Evolutionary conservation across 108 stramenopile species (phyloP), one percentile per base, ranked within the genome.

Genomic region (Nitzschia putrida): DNA sequence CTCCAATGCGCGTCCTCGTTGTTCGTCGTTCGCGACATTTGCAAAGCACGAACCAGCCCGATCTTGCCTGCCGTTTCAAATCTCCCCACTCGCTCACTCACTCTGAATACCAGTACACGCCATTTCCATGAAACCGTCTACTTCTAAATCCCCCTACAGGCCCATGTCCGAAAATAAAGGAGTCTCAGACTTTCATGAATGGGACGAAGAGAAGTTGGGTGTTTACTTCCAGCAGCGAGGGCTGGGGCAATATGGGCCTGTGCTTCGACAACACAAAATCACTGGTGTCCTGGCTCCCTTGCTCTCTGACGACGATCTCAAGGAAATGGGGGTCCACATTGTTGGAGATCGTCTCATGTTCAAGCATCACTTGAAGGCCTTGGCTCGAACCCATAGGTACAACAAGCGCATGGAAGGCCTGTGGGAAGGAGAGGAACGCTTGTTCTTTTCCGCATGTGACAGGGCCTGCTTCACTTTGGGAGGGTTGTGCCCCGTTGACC

Each of bases 311-410:
- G 44, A 47, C 2, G 77, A 80, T 56, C 51, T 84, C 57, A 74
- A 75, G 53, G 80, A 84, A 43, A 84, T 84, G 77, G 82, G 82
- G 4, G 64, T 84, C 45, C 40, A 39, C 24, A 54, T 84, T 18
- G 72, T 84, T 6, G 83, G 83, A 9, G 83, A 84, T 39, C 72
- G 83, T 7, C 72, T 80, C 29, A 49, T 64, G 54, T 77, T 84
- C 57, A 68, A 57, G 21, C 69, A 59, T 39, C 44, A 59, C 25
- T 23, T 81, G 20, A 52, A 78, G 53, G 52, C 57, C 10, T 44
- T 84, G 47, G 16, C 49, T 20, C 24, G 68, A 24, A 65, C 65
- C 12, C 61, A 60, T 57, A 76, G 83, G 47, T 71, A 65, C 45
- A 70, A 71, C 41, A 47, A 69, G 47, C 65, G 80, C 9, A 78